These are phyloP conservation scores for Moniliella sp. DNA, from an alignment of 1,284 basidiomycete species.

Conservation along the genomic window DNA sequence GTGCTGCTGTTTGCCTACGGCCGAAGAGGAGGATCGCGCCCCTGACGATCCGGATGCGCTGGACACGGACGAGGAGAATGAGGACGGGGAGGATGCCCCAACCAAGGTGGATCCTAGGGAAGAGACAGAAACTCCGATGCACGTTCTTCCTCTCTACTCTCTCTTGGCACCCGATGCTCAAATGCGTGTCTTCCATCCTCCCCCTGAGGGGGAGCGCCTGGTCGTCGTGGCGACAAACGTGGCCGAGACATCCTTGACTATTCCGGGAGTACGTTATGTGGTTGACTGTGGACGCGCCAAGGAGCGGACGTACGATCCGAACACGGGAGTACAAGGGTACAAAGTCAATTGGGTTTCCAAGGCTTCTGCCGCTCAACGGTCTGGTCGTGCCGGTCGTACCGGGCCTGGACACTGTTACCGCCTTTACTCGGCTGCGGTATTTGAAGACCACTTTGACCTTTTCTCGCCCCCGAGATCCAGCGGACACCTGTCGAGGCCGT, in stretches of 20 bases:
- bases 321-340: conserved; percentile 50
- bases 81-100: conserved; percentile 12
- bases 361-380: conserved; percentile 50
- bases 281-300: conserved; percentile 56
- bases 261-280: conserved; percentile 54
- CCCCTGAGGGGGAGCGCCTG: conserved; percentile 45
- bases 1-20: conserved; percentile 34
- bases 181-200: conserved; percentile 50
- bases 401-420: conserved; percentile 60
- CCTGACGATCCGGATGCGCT: conserved; percentile 36
- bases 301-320: conserved; percentile 52
- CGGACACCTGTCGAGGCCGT: conserved; percentile 91
- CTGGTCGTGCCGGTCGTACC: conserved; percentile 54
- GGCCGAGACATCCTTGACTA: conserved; percentile 57
- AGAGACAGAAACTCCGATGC: conserved; percentile 21
- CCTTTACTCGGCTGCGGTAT: conserved; percentile 54
- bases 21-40: conserved; percentile 36
- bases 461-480: conserved; percentile 80
- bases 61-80: conserved; percentile 14
- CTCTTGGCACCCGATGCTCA: conserved; percentile 51
- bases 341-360: conserved; percentile 55
- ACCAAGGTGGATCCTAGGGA: conserved; percentile 15
- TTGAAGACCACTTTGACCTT: conserved; percentile 68
- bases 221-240: conserved; percentile 58
- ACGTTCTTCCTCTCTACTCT: conserved; percentile 54